These are phyloP conservation scores for Crucibulum laeve DNA, from an alignment of 768 basidiomycete genomes.

Conservation along the genomic window DNA sequence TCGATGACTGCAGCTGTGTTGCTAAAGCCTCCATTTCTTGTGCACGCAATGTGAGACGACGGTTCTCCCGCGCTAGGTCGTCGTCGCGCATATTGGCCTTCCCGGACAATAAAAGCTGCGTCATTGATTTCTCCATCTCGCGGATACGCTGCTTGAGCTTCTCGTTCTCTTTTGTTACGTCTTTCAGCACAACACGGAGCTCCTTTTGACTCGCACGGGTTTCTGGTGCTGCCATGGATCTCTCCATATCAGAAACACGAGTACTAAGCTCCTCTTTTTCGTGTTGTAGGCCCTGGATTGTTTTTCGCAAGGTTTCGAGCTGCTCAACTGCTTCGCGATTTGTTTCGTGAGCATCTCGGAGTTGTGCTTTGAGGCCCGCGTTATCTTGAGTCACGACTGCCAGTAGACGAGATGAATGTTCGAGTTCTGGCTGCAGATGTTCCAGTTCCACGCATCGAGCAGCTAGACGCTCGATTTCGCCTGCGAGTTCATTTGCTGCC, in stretches of 20 bases:
- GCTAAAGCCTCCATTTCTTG: slow-evolving; percentile 27
- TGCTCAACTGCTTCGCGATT: slow-evolving; percentile 18
- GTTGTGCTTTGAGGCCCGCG: slow-evolving; percentile 17
- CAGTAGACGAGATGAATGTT: slow-evolving; percentile 24
- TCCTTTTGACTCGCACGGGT: slow-evolving; percentile 24
- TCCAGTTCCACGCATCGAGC: slow-evolving; percentile 15
- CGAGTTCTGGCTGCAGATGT: slow-evolving; percentile 20
- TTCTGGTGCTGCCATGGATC: slow-evolving; percentile 17
- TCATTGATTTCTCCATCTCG: slow-evolving; percentile 30
- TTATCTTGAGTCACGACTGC: slow-evolving; percentile 21
- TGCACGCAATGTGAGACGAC: slow-evolving; percentile 21
- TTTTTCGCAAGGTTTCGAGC: neutral
- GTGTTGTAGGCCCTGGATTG: neutral
- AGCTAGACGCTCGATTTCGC: slow-evolving; percentile 22
- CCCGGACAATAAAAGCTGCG: slow-evolving; percentile 27
- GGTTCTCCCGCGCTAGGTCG: slow-evolving; percentile 28
- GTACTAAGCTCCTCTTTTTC: slow-evolving; percentile 16
- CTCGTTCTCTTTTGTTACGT: slow-evolving; percentile 38
- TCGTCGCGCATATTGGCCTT: slow-evolving; percentile 24
- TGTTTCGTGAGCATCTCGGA: slow-evolving; percentile 15
- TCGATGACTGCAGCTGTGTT: slow-evolving; percentile 23
- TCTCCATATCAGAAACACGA: slow-evolving; percentile 26
- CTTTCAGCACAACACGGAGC: slow-evolving; percentile 29
- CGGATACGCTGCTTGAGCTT: slow-evolving; percentile 27
- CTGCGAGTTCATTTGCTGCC: slow-evolving; percentile 17